Conservation (phyloP, 2,329 filamentous ascomycete species). For the Pseudocercospora eumusae region DNA sequence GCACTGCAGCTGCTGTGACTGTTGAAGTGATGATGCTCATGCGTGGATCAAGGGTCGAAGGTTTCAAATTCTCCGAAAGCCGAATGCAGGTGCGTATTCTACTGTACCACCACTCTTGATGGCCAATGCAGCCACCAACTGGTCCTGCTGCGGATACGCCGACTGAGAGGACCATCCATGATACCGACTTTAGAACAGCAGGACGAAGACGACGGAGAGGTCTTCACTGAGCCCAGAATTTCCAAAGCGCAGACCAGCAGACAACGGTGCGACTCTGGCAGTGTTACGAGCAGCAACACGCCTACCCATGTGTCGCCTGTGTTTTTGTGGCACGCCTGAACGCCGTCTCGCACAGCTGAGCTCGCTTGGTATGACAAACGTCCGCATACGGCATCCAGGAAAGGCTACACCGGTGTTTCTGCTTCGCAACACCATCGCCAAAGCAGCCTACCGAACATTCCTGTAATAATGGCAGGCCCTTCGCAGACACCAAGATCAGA, state of each 20-base stretch:
- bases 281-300: background rate
- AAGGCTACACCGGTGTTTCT: background rate
- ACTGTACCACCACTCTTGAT: background rate
- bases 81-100: constrained; percentile 1
- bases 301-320: too few species aligned
- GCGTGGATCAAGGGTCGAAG: background rate
- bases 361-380: constrained; percentile 6
- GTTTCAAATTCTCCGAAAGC: constrained; percentile 1
- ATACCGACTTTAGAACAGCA: too few species aligned
- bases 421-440: background rate
- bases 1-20: background rate
- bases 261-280: background rate
- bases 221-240: too few species aligned
- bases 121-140: background rate
- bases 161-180: background rate
- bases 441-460: background rate
- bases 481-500: background rate
- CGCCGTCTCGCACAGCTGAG: background rate
- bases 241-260: too few species aligned
- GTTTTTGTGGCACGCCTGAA: background rate
- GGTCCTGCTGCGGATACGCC: background rate
- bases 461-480: background rate
- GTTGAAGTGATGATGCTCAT: background rate
- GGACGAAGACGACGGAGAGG: too few species aligned
- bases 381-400: background rate